Conservation (phyloP, 495 filamentous ascomycete species). For the Penicillium antarcticum region DNA sequence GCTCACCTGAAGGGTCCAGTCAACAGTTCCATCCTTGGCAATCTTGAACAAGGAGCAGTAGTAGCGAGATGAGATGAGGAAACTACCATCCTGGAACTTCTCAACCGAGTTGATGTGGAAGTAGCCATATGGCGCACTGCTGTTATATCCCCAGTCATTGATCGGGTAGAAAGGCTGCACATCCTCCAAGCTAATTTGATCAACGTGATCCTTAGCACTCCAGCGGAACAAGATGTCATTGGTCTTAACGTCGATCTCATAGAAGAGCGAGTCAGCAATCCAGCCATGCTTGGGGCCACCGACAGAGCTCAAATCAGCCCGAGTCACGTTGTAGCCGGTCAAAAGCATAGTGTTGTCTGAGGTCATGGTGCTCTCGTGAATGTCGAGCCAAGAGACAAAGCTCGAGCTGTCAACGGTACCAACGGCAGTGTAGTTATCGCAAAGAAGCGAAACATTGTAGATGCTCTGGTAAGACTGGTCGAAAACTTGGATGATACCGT, state of each 20-base stretch:
- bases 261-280: slow-evolving; percentile 41
- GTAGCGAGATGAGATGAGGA: slow-evolving; percentile 27
- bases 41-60: slow-evolving; percentile 22
- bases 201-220: slow-evolving; percentile 18
- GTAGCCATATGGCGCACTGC: background rate
- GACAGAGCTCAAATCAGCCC: slow-evolving; percentile 30
- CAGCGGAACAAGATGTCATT: slow-evolving; percentile 28
- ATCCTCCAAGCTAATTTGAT: background rate
- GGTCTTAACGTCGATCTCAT: slow-evolving; percentile 36
- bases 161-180: slow-evolving; percentile 1
- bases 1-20: slow-evolving; percentile 19
- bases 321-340: slow-evolving; percentile 41
- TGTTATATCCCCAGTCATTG: slow-evolving; percentile 1
- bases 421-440: slow-evolving; percentile 2
- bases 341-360: slow-evolving; percentile 41
- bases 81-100: slow-evolving; percentile 17
- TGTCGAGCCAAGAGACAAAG: slow-evolving; percentile 8
- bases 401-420: background rate
- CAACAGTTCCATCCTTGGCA: slow-evolving; percentile 13
- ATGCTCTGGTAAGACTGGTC: slow-evolving; percentile 36
- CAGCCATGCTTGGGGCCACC: slow-evolving; percentile 37
- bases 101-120: slow-evolving; percentile 34
- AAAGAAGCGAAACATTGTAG: slow-evolving; percentile 14
- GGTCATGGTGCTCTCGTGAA: slow-evolving; percentile 35
- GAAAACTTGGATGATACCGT: slow-evolving; percentile 26